Conservation (phyloP, 1,284 basidiomycete species). For the Cryptococcus deneoformans region DNA sequence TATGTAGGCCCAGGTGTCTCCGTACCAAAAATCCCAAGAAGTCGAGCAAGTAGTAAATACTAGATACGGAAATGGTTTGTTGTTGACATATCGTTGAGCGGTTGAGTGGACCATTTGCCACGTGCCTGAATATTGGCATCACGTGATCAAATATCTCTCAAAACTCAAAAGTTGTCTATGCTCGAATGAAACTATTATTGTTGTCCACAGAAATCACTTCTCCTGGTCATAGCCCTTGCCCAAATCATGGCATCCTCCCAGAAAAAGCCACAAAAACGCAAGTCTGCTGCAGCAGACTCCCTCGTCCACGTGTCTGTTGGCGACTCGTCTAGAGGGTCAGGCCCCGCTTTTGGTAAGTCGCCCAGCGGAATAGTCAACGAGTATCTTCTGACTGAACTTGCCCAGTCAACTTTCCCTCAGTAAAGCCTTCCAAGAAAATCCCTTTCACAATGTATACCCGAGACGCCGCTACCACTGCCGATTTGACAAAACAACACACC, state of each 20-base stretch:
- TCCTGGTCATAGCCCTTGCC: not conserved
- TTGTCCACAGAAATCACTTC: not conserved
- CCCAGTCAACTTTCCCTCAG: conserved; percentile 70
- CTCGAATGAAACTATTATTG: no score
- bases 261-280: conserved; percentile 35
- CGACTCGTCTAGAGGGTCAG: conserved; percentile 50
- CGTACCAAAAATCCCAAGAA: not conserved
- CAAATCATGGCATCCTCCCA: conserved; percentile 12
- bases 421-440: conserved; percentile 61
- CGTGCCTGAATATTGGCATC: not conserved
- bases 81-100: not conserved
- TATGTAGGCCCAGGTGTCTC: not conserved
- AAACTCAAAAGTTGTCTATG: conserved; percentile 5
- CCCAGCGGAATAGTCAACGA: conserved; percentile 8
- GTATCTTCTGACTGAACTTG: not conserved
- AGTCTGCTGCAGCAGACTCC: conserved; percentile 23
- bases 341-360: conserved; percentile 68
- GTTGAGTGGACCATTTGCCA: not conserved
- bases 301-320: conserved; percentile 1
- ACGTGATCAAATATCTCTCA: conserved; percentile 1
- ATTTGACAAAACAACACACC: conserved; percentile 54
- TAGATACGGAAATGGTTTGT: not conserved
- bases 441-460: conserved; percentile 64
- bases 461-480: conserved; percentile 36
- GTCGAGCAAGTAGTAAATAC: not conserved